Conservation (phyloP, 805 yeast species). For the Ascoidea asiatica region DNA sequence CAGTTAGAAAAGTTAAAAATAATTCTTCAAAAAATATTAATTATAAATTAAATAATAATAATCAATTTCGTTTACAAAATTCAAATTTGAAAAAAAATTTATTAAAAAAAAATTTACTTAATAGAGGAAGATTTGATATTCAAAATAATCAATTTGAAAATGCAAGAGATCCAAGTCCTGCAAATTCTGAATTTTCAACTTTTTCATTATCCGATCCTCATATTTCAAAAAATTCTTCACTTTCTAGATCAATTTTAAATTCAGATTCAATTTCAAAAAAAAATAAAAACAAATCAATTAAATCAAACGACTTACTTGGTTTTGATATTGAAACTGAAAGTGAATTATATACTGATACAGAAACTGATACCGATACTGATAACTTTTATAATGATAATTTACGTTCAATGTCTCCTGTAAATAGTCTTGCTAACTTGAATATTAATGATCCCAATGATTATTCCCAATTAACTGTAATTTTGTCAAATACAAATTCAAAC, state of each 20-base stretch:
- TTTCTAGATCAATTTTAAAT: no score
- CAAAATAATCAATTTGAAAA: slow-evolving; percentile 2
- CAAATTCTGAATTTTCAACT: slow-evolving; percentile 40
- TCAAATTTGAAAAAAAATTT: slow-evolving; percentile 13
- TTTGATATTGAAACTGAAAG: not conserved
- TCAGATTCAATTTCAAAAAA: no score
- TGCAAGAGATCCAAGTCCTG: slow-evolving; percentile 33
- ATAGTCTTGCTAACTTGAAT: not conserved
- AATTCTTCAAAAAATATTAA: slow-evolving; percentile 8
- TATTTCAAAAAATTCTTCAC: no score
- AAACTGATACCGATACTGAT: not conserved
- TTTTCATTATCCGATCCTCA: slow-evolving; percentile 37
- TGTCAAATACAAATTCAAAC: no score
- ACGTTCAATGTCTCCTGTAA: no score
- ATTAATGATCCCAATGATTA: no score
- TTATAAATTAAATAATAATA: slow-evolving; percentile 28
- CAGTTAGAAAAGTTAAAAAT: slow-evolving; percentile 16
- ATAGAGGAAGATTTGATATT: not conserved
- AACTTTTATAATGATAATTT: not conserved
- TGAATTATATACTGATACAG: slow-evolving; percentile 7
- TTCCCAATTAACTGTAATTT: no score
- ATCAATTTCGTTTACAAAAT: no score
- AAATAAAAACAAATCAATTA: no score
- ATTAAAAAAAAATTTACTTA: not conserved
- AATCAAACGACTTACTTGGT: not conserved